Evolutionary conservation across 805 yeast species (phyloP), one percentile per base, ranked within the genome.

Genomic region (Suhomyces sp.): DNA sequence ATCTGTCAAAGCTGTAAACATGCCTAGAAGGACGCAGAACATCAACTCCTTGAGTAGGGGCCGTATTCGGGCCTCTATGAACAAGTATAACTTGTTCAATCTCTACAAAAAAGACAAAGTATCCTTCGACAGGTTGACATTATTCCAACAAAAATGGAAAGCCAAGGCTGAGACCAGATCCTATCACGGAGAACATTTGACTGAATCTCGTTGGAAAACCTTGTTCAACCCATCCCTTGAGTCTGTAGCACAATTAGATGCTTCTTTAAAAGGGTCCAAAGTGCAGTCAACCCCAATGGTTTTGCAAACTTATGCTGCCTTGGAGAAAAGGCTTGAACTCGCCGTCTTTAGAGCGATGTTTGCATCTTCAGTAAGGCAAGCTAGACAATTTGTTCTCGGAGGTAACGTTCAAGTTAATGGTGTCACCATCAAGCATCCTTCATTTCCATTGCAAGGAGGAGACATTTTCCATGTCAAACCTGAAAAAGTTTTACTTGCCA

Each of bases 121-220:
- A 33, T 73, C 68, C 50, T 81, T 80, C 64, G 74, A 77, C 55
- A 78, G 83, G 3, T 81, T 81, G 69, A 83, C 96, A n/a, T 75
- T 89, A 53, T 94, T 79, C 72, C 96, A 89, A 71, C 96, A 93
- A 69, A 90, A 91, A 71, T 94, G 96, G 93, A 72, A 79, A 6
- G 86, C 97, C 48, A 93, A 94, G 69, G 86, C 84, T 65, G 97
- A 92, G 65, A 86, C 97, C 6, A 83, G 99, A 72, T 86, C 93
- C 1, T 93, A 93, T 68, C 99, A 93, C 67, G 99, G 99, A 60
- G 98, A 94, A 64, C 89, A 87, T 66, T 68, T 93, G 51, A 87
- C 93, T 0, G 99, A 94, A 67, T 75, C 82, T 17, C 83, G 92
- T 65, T 88, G 91, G 86, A 86, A 87, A 64, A 72, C 83, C 7